Percentiles rank a stretch among this genome's conserved stretches.
Evolutionary conservation across 345 rosid genomes (phyloP).

Genomic region (Citrus medica): DNA sequence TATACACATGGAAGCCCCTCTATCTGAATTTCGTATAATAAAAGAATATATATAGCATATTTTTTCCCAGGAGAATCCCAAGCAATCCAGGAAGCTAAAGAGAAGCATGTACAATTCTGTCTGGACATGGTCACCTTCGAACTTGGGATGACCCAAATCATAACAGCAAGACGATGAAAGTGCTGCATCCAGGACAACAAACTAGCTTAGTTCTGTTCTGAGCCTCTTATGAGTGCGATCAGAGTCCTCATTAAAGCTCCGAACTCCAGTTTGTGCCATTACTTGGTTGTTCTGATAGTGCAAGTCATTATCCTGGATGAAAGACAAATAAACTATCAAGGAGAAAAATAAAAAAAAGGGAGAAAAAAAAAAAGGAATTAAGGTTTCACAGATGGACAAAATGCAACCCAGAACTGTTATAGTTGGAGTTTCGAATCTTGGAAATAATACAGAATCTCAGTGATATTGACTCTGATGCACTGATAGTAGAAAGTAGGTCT

Average conservation of each 20-base stretch:
- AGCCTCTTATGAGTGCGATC: conserved; percentile 45
- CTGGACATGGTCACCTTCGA: conserved; percentile 16
- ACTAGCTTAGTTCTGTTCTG: conserved; percentile 34
- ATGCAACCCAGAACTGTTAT: background rate
- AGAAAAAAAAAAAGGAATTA: background rate
- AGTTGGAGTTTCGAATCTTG: background rate
- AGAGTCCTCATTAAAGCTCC: conserved; percentile 29
- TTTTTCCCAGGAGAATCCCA: background rate
- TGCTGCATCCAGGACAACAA: background rate
- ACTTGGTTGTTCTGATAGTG: conserved; percentile 28
- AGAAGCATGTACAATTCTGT: conserved; percentile 36
- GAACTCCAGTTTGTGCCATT: conserved; percentile 32
- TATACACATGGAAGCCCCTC: conserved; percentile 25
- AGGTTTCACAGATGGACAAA: background rate
- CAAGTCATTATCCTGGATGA: conserved; percentile 35
- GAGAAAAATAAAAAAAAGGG: background rate
- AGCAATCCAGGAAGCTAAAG: conserved; percentile 21
- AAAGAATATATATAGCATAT: conserved; percentile 15
- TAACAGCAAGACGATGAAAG: background rate
- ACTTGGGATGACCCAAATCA: background rate
- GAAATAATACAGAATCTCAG: background rate
- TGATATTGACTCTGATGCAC: background rate
- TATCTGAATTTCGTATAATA: background rate
- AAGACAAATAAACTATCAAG: background rate
- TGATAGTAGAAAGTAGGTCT: background rate